Evolutionary conservation across 1,284 basidiomycete genomes (phyloP).

Genomic region (Sporisorium iseilematis-ciliati): DNA sequence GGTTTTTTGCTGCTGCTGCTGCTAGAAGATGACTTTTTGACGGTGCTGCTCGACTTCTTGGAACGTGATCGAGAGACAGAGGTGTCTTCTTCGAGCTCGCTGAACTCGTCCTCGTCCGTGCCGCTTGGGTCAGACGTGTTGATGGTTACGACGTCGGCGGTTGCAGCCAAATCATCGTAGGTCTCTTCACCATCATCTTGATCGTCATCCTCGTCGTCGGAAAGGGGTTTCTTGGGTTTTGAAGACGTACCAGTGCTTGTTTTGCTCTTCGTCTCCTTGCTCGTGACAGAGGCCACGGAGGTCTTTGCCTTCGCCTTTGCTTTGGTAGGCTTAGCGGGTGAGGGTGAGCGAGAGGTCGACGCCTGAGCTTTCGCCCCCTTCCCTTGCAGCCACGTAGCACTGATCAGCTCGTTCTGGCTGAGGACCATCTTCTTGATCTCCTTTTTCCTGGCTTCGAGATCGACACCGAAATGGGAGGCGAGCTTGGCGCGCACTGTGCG

Average conservation of each 20-base stretch:
- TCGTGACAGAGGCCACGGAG: too few relatives aligned
- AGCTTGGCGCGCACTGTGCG: conserved; percentile 30
- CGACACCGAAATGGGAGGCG: conserved; percentile 27
- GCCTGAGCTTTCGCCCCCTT: conserved; percentile 3
- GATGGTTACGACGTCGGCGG: not conserved
- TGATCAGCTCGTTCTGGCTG: conserved; percentile 17
- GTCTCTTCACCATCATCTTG: not conserved
- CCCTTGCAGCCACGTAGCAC: not conserved
- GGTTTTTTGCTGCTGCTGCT: conserved; percentile 11
- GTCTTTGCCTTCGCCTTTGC: not conserved
- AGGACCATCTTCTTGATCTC: conserved; percentile 14
- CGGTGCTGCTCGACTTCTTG: conserved; percentile 11
- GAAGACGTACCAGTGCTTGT: not conserved
- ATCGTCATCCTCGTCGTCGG: conserved; percentile 7
- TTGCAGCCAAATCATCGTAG: not conserved
- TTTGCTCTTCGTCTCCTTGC: conserved; percentile 11
- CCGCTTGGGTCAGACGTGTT: not conserved
- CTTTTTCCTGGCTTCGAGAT: conserved; percentile 35
- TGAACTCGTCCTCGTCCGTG: conserved; percentile 13
- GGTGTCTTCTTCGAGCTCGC: conserved; percentile 46
- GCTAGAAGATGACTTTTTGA: conserved; percentile 5
- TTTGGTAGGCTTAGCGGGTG: conserved; percentile 7
- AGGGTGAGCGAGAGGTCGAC: conserved; percentile 9
- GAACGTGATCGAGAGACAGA: conserved; percentile 12
- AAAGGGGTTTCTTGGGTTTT: conserved; percentile 16